Evolutionary conservation across 1,139 yeast genomes (phyloP).

Genomic region (Maudiozyma humilis): DNA sequence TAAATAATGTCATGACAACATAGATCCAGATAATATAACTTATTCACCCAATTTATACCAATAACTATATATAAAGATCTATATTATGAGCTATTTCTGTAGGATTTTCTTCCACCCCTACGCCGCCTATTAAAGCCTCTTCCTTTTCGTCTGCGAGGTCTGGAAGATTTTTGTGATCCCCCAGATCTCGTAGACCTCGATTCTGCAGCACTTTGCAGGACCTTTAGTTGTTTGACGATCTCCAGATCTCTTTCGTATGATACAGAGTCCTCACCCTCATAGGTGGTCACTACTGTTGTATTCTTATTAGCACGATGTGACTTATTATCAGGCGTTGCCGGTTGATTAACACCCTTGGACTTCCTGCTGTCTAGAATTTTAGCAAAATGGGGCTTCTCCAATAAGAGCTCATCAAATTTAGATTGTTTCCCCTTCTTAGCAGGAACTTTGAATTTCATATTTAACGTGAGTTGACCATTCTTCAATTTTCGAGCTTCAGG

Average conservation of each 20-base stretch:
- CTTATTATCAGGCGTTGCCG: background rate
- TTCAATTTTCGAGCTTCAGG: constrained; percentile 43
- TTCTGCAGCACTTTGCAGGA: constrained; percentile 3
- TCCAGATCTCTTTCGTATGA: background rate
- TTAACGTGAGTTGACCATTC: constrained; percentile 38
- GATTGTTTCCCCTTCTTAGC: background rate
- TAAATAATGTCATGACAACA: no score
- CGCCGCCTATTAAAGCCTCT: constrained; percentile 3
- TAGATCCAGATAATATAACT: no score
- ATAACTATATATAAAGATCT: no score
- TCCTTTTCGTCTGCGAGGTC: background rate
- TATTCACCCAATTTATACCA: no score
- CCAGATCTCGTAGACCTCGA: constrained; percentile 1
- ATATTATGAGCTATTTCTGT: background rate
- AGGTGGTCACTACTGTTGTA: background rate
- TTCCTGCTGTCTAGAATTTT: constrained; percentile 13
- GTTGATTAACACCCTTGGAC: background rate
- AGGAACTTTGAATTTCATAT: constrained; percentile 40
- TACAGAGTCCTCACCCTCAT: background rate
- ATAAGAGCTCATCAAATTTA: constrained; percentile 6
- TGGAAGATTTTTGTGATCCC: constrained; percentile 3
- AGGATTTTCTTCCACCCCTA: background rate
- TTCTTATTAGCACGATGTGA: background rate
- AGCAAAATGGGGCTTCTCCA: constrained; percentile 7
- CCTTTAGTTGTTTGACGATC: constrained; percentile 3